A percentile compares a stretch with the other conserved stretches of the same genome.
Evolutionary conservation across 148 eudicot species (phyloP).

Genomic region (Salicornia ramosissima): DNA sequence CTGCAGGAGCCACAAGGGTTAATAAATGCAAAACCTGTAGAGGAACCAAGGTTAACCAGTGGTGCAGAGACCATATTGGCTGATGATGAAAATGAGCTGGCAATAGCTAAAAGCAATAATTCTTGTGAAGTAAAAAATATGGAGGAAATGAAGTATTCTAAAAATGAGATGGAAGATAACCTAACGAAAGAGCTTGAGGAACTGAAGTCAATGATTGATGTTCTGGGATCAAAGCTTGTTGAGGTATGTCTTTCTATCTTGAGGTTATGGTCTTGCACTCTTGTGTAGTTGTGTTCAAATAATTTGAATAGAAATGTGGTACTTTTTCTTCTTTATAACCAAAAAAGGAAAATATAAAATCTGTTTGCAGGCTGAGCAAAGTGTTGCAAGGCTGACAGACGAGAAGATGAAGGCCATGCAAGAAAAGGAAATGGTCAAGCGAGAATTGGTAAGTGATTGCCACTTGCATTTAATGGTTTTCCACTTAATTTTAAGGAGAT

Average conservation of each 20-base stretch:
- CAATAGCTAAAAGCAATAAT: slow-evolving; percentile 19
- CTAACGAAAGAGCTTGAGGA: slow-evolving; percentile 36
- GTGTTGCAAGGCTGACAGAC: slow-evolving; percentile 36
- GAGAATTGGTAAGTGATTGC: slow-evolving; percentile 45
- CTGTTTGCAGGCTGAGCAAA: slow-evolving; percentile 46
- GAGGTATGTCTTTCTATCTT: slow-evolving; percentile 38
- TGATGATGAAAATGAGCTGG: slow-evolving; percentile 29
- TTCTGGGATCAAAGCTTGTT: slow-evolving; percentile 38
- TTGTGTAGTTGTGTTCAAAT: neutral
- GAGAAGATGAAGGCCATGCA: slow-evolving; percentile 42
- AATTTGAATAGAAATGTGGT: neutral
- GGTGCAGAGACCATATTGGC: slow-evolving; percentile 21
- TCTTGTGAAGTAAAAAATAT: slow-evolving; percentile 21
- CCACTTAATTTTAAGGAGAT: neutral
- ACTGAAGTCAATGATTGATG: slow-evolving; percentile 42
- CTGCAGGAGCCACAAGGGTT: slow-evolving; percentile 31
- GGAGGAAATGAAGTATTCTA: slow-evolving; percentile 23
- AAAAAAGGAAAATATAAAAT: neutral
- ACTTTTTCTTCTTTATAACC: neutral
- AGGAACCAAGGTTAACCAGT: slow-evolving; percentile 21
- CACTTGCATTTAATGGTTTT: neutral
- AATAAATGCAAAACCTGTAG: slow-evolving; percentile 21
- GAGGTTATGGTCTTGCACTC: neutral
- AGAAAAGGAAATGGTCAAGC: slow-evolving; percentile 42
- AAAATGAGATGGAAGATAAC: slow-evolving; percentile 15